Evolutionary conservation across 352 stramenopile species (phyloP), one percentile per base, ranked within the genome.

Genomic region (Phytophthora cactorum): DNA sequence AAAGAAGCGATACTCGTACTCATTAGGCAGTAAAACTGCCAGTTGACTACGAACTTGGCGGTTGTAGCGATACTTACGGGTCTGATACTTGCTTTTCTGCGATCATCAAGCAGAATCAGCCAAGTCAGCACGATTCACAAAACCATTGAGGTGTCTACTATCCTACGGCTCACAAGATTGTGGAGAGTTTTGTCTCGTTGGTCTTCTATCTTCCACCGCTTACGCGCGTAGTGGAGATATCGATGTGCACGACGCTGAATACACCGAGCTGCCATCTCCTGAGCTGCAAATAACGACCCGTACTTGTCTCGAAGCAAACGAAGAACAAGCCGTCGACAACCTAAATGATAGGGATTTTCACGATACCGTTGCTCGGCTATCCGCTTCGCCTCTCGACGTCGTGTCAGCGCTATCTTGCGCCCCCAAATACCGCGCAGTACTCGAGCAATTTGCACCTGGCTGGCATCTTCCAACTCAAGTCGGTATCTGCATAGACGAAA

Each of bases 41-140:
- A 93, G 44, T 43, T 89, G 72, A 27, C 60, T 70, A 2, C 84
- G 82, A 27, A 93, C 66, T 32, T 67, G 61, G 17, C 70, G 72
- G 32, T 89, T 87, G 77, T 89, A 90, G 10, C 75, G 81, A 59
- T 91, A 91, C 70, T 90, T 91, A n/a, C 68, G 75, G 34, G 83
- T 90, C 25, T 63, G 62, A 22, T 82, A 60, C 53, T 91, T 91
- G 68, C 65, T 74, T 66, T 59, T 75, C 77, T 85, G 44, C 47
- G 6, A 25, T 27, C 10, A 59, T 22, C 22, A 22, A 22, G 22
- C 22, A 22, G 22, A 22, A 0, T 22, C n/a, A 31, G 25, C 27
- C 2, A 12, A 4, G 5, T 47, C n/a, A 62, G 15, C 5, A 22
- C 5, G 14, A 50, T 25, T 11, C 59, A 27, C 31, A 62, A 28